A percentile compares a stretch with the other conserved stretches of the same genome.
Evolutionary conservation across 306 rosid genomes (phyloP).

Genomic region (Rosa multiflora): DNA sequence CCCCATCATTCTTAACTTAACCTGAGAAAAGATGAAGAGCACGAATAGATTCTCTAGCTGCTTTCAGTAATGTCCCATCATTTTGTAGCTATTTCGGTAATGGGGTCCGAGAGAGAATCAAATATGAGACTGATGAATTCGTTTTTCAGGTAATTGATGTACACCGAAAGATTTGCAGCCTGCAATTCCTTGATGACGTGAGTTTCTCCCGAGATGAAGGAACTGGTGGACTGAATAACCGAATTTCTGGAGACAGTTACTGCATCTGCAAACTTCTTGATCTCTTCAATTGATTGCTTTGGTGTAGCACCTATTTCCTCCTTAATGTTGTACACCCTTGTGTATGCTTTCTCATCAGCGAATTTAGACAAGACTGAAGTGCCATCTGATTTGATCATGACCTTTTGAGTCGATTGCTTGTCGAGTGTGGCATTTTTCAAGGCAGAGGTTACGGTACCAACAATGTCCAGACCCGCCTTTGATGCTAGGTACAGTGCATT

Average conservation of each 20-base stretch:
- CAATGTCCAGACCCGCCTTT: no score
- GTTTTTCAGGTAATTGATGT: constrained; percentile 47
- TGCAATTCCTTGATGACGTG: constrained; percentile 50
- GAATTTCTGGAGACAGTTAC: constrained; percentile 48
- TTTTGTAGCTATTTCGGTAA: constrained; percentile 55
- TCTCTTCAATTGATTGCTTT: constrained; percentile 41
- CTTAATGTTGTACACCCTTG: neutral
- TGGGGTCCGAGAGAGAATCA: constrained; percentile 71
- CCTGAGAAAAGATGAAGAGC: no score
- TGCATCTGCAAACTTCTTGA: constrained; percentile 66
- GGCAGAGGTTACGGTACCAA: no score
- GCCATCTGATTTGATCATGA: no score
- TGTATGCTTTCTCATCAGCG: no score
- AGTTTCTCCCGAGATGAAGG: constrained; percentile 36
- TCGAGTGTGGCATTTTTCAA: no score
- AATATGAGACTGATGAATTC: constrained; percentile 59
- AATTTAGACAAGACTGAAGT: no score
- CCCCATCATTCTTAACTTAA: no score
- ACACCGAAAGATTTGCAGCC: constrained; percentile 60
- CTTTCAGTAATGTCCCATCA: no score
- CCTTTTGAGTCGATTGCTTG: no score
- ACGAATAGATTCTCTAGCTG: no score
- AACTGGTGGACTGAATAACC: constrained; percentile 10
- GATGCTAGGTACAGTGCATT: no score
- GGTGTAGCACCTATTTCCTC: constrained; percentile 47